Percentiles rank a stretch among this genome's conserved stretches.
These are phyloP conservation scores for Fragaria iinumae DNA, from an alignment of 306 rosid species.

Conservation along the genomic window DNA sequence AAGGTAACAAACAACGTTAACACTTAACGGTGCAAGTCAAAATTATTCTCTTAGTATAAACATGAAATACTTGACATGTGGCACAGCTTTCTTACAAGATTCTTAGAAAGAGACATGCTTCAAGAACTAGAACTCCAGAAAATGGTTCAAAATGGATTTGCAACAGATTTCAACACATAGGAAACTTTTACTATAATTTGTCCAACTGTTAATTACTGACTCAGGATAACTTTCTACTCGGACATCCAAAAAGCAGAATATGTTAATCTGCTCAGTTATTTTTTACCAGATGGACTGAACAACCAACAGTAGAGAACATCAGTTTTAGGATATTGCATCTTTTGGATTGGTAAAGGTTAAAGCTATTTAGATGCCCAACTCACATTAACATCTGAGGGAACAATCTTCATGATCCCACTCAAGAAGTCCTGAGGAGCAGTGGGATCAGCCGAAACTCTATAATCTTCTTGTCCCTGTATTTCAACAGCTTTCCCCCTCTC, in stretches of 20 bases:
- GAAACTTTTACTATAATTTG: background rate
- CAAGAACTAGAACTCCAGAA: constrained; percentile 2
- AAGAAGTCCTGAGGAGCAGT: constrained; percentile 64
- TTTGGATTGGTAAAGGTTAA: constrained; percentile 15
- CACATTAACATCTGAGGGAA: constrained; percentile 93
- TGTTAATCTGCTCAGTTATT: background rate
- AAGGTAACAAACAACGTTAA: constrained; percentile 12
- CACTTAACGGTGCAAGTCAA: background rate
- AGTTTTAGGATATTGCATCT: background rate
- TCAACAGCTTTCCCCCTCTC: constrained; percentile 50
- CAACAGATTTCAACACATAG: background rate
- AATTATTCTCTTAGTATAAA: background rate
- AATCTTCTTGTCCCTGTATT: constrained; percentile 54
- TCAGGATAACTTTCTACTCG: background rate
- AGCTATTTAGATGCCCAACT: constrained; percentile 37
- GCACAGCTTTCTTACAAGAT: background rate
- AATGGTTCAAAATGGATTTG: background rate
- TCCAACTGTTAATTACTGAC: background rate
- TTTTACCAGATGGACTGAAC: constrained; percentile 6
- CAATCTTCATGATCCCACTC: constrained; percentile 95
- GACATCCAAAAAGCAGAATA: constrained; percentile 3
- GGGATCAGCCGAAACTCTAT: constrained; percentile 46
- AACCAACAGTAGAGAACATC: background rate
- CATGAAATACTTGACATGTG: background rate
- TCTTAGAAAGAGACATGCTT: background rate